These are phyloP conservation scores for Candida neerlandica DNA, from an alignment of 1,139 yeast genomes.

Conservation along the genomic window DNA sequence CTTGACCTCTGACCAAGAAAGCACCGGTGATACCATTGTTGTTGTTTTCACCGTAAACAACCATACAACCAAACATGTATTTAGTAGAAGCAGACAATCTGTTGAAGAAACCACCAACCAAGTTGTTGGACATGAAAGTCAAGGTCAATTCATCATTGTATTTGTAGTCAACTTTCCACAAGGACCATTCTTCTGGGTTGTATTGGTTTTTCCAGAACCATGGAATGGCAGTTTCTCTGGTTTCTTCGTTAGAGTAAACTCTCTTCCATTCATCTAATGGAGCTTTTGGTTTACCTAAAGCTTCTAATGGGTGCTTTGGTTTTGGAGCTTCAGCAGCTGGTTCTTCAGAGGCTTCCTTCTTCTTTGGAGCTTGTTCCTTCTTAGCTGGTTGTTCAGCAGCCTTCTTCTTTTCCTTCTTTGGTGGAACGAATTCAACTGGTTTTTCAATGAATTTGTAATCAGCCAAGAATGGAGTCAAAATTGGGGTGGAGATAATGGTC, in stretches of 20 bases:
- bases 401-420: slow-evolving; percentile 75
- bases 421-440: slow-evolving; percentile 69
- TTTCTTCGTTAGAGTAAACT: slow-evolving; percentile 93
- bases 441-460: slow-evolving; percentile 63
- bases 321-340: slow-evolving; percentile 57
- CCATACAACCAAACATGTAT: slow-evolving; percentile 90
- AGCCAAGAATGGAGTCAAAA: slow-evolving; percentile 44
- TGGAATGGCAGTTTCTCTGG: slow-evolving; percentile 91
- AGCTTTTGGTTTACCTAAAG: slow-evolving; percentile 72
- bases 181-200: slow-evolving; percentile 90
- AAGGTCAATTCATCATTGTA: slow-evolving; percentile 96
- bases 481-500: slow-evolving; percentile 63
- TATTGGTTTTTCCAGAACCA: slow-evolving; percentile 95
- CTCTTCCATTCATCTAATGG: slow-evolving; percentile 95
- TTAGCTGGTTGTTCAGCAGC: slow-evolving; percentile 16
- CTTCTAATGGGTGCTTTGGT: slow-evolving; percentile 90
- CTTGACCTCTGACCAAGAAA: slow-evolving; percentile 94
- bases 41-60: slow-evolving; percentile 98
- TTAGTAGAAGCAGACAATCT: slow-evolving; percentile 90
- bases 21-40: slow-evolving; percentile 96
- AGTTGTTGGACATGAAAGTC: slow-evolving; percentile 98
- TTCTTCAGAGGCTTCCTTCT: slow-evolving; percentile 32
- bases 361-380: slow-evolving; percentile 24
- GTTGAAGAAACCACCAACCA: slow-evolving; percentile 97
- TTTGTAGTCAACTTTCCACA: slow-evolving; percentile 95